Base-by-base conservation (phyloP, 2,329 filamentous ascomycete genomes). In the Ascosphaera apis region DNA sequence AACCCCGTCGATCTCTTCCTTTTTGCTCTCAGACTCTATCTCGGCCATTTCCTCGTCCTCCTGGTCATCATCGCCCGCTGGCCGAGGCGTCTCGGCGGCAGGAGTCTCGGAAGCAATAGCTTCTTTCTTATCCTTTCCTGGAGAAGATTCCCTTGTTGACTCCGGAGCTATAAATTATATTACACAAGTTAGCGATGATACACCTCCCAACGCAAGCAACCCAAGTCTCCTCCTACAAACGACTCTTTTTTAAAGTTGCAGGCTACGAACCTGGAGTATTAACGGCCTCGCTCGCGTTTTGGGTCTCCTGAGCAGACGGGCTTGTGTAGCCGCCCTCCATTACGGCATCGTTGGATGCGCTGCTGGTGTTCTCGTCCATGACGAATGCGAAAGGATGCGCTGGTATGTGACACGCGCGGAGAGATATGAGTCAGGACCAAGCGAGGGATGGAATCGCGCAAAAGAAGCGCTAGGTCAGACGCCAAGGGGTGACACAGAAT, bases 21-120 rank as follows among this genome's bases (percentile, higher is more conserved):
- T 58, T 43, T 58, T 60, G 15, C 52, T 45, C 36, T 59, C 56
- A 16, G 53, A 49, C 36, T 60, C 57, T 11, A 57, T 69, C 44
- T 78, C 79, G 39, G 67, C 75, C 79, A 86, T 86, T 47, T 84
- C 80, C 50, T 83, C 76, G 49, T 88, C 80, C 45, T 77, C 75
- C 40, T 44, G 52, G 35, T 61, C 67, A 54, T 42, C 66, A 42
- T 66, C 60, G 37, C 63, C 66, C 41, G 67, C 67, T 47, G 66
- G 62, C 41, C 66, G 66, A 25, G 72, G 72, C 34, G 74, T 72
- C 38, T 72, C 72, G 60, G 82, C 72, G 45, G 76, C 61, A n/a
- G 71, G 68, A 48, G 74, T 76, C 49, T 76, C 72, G 25, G 66
- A 67, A 37, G 54, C 51, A 31, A 46, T 28, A 21, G 37, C 36